A percentile compares a stretch with the other conserved stretches of the same genome.
These are phyloP conservation scores for Tetradesmus obliquus DNA, from an alignment of 139 green algal species.

Conservation along the genomic window DNA sequence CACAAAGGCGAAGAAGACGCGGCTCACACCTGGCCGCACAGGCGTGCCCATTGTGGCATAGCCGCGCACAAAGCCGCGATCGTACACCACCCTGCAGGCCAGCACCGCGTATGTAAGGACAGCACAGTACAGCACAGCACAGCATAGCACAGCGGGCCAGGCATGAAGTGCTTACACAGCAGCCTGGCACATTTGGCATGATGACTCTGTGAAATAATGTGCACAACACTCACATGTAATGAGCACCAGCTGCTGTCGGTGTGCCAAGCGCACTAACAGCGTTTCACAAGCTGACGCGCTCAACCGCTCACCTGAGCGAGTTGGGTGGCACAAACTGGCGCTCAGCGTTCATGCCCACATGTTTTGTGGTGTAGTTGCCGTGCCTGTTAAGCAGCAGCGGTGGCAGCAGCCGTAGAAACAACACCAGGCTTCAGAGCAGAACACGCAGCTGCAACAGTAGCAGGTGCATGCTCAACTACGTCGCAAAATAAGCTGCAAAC, in stretches of 20 bases:
- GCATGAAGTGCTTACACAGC: too few relatives aligned
- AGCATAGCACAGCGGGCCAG: too few relatives aligned
- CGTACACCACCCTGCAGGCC: conserved; percentile 41
- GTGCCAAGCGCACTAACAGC: too few relatives aligned
- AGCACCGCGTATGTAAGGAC: too few relatives aligned
- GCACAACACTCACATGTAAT: too few relatives aligned
- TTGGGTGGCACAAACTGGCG: conserved; percentile 45
- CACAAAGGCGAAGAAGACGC: conserved; percentile 35
- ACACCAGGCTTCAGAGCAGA: neutral
- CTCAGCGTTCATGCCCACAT: conserved; percentile 11
- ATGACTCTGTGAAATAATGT: too few relatives aligned
- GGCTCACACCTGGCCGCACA: conserved; percentile 41
- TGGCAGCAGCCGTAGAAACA: neutral
- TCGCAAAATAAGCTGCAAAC: too few relatives aligned
- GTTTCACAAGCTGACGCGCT: too few relatives aligned
- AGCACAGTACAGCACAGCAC: neutral
- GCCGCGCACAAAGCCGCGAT: conserved; percentile 32
- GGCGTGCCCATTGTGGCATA: conserved; percentile 31
- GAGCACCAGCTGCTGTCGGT: too few relatives aligned
- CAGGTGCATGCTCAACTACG: neutral
- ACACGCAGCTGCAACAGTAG: too few relatives aligned
- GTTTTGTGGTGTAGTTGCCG: neutral
- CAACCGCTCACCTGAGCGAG: conserved; percentile 8
- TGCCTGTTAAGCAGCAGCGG: neutral
- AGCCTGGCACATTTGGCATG: too few relatives aligned